phyloP scores from a whole-genome alignment of 2,329 filamentous ascomycete genomes.

The Ascochyta viciae-villosae region DNA sequence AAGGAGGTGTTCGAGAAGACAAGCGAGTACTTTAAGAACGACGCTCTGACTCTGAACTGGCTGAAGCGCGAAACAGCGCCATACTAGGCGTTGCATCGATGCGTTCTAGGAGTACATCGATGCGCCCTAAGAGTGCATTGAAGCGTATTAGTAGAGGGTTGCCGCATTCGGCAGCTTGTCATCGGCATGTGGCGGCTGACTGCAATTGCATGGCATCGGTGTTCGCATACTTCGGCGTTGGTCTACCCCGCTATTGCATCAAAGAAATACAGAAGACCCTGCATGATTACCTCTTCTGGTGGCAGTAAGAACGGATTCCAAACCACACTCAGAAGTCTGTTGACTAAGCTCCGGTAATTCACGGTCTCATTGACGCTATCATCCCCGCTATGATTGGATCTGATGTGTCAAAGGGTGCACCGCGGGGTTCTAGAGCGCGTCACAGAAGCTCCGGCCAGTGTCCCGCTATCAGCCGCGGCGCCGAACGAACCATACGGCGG shows the following conservation, averaged over 20 bases:
- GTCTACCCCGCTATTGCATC: conserved; percentile 17
- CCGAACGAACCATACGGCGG: conserved; percentile 23
- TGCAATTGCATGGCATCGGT: conserved; percentile 22
- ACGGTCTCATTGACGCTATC: conserved; percentile 20
- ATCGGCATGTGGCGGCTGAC: conserved; percentile 19
- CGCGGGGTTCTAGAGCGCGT: conserved; percentile 27
- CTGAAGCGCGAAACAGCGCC: conserved; percentile 84
- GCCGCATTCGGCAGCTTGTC: conserved; percentile 2
- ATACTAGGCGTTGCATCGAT: conserved; percentile 28
- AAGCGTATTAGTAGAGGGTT: background rate
- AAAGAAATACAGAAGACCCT: conserved; percentile 18
- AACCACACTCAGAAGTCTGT: conserved; percentile 6
- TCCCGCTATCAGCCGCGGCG: conserved; percentile 19
- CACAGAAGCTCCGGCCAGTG: conserved; percentile 14
- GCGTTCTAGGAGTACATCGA: background rate
- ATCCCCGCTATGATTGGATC: conserved; percentile 26
- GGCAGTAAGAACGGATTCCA: conserved; percentile 10
- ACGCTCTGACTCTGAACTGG: conserved; percentile 77
- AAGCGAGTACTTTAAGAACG: conserved; percentile 74
- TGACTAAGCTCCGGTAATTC: conserved; percentile 37
- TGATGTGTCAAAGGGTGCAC: conserved; percentile 33
- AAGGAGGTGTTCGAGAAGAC: conserved; percentile 83
- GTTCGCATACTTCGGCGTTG: conserved; percentile 13
- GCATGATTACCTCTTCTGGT: conserved; percentile 14
- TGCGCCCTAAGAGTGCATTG: background rate